A percentile compares a stretch with the other conserved stretches of the same genome.
Conservation (phyloP, 1,284 basidiomycete species). For the Mycena citricolor region DNA sequence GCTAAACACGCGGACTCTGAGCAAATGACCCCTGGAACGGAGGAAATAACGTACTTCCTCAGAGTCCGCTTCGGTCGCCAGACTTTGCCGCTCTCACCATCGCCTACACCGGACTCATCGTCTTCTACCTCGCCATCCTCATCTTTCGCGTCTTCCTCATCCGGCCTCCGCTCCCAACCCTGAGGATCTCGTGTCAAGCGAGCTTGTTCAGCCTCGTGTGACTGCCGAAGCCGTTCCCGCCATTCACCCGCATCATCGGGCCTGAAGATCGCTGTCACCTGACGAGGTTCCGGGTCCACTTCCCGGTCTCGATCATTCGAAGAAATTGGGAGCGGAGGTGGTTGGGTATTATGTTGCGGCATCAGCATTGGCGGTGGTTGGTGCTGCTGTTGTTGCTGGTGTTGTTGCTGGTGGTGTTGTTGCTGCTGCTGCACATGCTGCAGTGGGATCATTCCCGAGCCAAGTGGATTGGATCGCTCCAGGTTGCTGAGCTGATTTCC, state of each 20-base stretch:
- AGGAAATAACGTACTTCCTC: constrained; percentile 68
- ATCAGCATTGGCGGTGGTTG: constrained; percentile 24
- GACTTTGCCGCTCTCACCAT: constrained; percentile 68
- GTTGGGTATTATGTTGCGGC: constrained; percentile 22
- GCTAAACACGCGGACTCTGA: constrained; percentile 46
- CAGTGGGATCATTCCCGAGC: constrained; percentile 41
- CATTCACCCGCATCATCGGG: constrained; percentile 83
- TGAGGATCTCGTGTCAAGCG: constrained; percentile 39
- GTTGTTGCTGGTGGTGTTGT: constrained; percentile 32
- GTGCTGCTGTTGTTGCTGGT: constrained; percentile 34
- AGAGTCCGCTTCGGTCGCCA: constrained; percentile 86
- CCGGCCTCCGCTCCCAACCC: constrained; percentile 42
- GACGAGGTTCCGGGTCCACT: constrained; percentile 49
- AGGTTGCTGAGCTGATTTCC: constrained; percentile 43
- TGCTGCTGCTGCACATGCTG: too few species aligned
- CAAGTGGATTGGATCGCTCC: constrained; percentile 52
- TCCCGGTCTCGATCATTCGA: constrained; percentile 44
- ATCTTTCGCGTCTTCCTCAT: constrained; percentile 51
- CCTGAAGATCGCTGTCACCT: constrained; percentile 81
- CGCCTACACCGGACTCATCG: constrained; percentile 62
- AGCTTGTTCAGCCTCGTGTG: constrained; percentile 57
- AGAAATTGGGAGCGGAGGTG: constrained; percentile 18
- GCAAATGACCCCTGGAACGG: constrained; percentile 20
- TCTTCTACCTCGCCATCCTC: constrained; percentile 69
- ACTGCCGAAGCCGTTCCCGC: constrained; percentile 70